These are phyloP conservation scores for Centrapalus pauciflorus DNA, from an alignment of 129 eudicot species.

Conservation along the genomic window DNA sequence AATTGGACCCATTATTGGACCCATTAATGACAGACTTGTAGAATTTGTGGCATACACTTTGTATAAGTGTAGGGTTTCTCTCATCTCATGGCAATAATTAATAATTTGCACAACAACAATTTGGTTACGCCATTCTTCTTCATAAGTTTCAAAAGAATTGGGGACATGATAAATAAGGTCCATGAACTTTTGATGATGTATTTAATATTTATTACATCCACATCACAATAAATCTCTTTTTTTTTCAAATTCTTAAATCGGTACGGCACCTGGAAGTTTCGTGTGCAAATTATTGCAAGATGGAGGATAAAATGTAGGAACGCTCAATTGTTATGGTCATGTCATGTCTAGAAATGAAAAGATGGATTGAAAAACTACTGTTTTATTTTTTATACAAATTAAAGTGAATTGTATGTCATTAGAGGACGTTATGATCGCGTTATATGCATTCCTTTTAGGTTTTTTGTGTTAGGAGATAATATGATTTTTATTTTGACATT, in stretches of 20 bases:
- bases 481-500: no score
- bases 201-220: slow-evolving; percentile 9
- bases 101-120: slow-evolving; percentile 13
- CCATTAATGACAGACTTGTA: background rate
- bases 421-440: no score
- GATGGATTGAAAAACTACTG: background rate
- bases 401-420: background rate
- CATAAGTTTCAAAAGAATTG: background rate
- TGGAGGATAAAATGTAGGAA: background rate
- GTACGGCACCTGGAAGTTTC: background rate
- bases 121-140: slow-evolving; percentile 16
- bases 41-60: slow-evolving; percentile 14
- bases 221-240: background rate
- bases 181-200: background rate
- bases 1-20: background rate
- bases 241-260: background rate
- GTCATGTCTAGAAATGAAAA: background rate
- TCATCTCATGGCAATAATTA: background rate
- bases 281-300: background rate
- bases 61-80: background rate
- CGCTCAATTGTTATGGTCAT: slow-evolving; percentile 6
- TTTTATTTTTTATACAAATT: background rate
- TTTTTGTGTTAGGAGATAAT: no score
- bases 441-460: no score
- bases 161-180: slow-evolving; percentile 11